A percentile compares a stretch with the other conserved stretches of the same genome.
Conservation (phyloP, 257 asterid genomes). For the Plantago ovata region DNA sequence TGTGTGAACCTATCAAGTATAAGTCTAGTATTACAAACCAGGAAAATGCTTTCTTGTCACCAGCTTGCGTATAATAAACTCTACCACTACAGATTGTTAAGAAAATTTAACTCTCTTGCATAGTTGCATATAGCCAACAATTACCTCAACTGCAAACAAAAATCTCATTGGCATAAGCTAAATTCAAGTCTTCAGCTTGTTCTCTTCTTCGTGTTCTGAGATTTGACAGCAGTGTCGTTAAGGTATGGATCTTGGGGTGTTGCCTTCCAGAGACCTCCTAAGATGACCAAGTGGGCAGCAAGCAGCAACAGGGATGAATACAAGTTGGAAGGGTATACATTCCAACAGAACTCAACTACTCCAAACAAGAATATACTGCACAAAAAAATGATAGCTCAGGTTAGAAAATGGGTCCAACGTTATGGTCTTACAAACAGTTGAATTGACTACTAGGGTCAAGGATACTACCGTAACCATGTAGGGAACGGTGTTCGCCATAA, state of each 20-base stretch:
- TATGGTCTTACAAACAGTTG: background rate
- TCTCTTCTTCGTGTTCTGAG: slow-evolving; percentile 27
- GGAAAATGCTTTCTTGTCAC: too few relatives aligned
- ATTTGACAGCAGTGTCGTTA: slow-evolving; percentile 22
- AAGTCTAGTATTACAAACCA: too few relatives aligned
- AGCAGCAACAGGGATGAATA: slow-evolving; percentile 69
- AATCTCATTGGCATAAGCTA: background rate
- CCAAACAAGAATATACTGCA: slow-evolving; percentile 65
- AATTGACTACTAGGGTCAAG: slow-evolving; percentile 3
- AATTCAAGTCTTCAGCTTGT: slow-evolving; percentile 28
- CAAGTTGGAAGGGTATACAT: slow-evolving; percentile 66
- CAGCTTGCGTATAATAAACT: too few relatives aligned
- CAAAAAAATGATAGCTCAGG: background rate
- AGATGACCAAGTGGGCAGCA: slow-evolving; percentile 49
- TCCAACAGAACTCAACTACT: slow-evolving; percentile 80
- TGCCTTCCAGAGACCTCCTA: slow-evolving; percentile 66
- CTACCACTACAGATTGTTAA: too few relatives aligned
- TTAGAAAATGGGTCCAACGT: background rate
- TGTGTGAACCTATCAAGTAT: too few relatives aligned
- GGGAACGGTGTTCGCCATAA: slow-evolving; percentile 87
- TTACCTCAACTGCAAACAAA: too few relatives aligned
- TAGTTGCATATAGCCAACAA: too few relatives aligned
- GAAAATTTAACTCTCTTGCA: too few relatives aligned
- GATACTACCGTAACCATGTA: slow-evolving; percentile 52
- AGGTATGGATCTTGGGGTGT: slow-evolving; percentile 55